These are phyloP conservation scores for Metschnikowia baotianmanensis DNA, from an alignment of 805 yeast genomes.

Conservation along the genomic window DNA sequence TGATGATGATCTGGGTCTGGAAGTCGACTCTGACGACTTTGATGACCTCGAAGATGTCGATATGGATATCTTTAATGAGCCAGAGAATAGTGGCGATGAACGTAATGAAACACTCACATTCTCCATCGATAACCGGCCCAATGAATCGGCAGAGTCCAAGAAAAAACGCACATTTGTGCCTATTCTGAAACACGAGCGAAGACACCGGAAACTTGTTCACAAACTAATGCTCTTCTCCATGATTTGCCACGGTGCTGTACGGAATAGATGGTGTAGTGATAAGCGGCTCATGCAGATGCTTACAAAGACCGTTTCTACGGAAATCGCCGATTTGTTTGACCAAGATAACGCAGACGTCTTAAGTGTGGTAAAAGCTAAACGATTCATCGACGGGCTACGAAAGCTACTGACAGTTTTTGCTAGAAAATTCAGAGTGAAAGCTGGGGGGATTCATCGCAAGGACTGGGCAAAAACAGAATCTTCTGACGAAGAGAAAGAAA, in stretches of 20 bases:
- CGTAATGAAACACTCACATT: conserved; percentile 18
- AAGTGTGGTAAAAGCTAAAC: conserved; percentile 51
- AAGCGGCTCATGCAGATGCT: conserved; percentile 39
- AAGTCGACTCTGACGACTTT: conserved; percentile 34
- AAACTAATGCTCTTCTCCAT: conserved; percentile 55
- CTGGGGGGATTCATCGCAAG: conserved; percentile 34
- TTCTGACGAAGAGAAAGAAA: conserved; percentile 1
- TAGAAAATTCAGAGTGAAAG: conserved; percentile 48
- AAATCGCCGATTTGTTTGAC: conserved; percentile 44
- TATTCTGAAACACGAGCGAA: conserved; percentile 55
- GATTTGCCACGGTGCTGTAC: conserved; percentile 61
- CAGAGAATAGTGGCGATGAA: not conserved
- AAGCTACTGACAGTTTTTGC: conserved; percentile 65
- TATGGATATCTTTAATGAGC: conserved; percentile 16
- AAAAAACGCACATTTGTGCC: conserved; percentile 30
- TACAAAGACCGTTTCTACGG: conserved; percentile 46
- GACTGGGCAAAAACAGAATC: conserved; percentile 32
- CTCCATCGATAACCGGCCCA: conserved; percentile 7
- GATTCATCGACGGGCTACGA: conserved; percentile 73
- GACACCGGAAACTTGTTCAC: conserved; percentile 53
- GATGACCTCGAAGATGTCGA: conserved; percentile 33
- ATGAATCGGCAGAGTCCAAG: conserved; percentile 14
- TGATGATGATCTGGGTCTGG: conserved; percentile 3
- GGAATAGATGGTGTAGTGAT: conserved; percentile 76
- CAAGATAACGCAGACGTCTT: conserved; percentile 16